Evolutionary conservation across 345 rosid genomes (phyloP).

Genomic region (Toxicodendron radicans): DNA sequence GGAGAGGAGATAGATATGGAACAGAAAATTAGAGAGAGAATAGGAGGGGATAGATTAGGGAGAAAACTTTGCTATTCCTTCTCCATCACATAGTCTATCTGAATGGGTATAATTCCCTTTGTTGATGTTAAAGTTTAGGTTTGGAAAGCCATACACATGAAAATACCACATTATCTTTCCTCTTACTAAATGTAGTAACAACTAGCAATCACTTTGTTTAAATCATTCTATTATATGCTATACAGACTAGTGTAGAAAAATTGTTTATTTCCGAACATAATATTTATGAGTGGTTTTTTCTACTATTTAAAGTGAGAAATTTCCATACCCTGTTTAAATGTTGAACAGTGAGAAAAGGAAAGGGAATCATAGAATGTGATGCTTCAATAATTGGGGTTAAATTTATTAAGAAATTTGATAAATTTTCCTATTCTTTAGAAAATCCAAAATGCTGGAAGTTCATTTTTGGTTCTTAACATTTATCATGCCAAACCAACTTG

Average conservation of each 20-base stretch:
- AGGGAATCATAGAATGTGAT: conserved; percentile 1
- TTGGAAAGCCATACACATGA: not conserved
- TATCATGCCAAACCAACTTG: not conserved
- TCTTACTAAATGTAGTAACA: not conserved
- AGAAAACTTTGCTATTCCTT: too few species aligned
- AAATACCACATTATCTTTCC: not conserved
- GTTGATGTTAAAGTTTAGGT: not conserved
- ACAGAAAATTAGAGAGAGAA: too few species aligned
- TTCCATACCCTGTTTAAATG: not conserved
- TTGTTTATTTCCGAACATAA: not conserved
- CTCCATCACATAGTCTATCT: not conserved
- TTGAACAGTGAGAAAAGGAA: not conserved
- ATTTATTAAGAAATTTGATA: not conserved
- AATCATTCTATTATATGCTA: not conserved
- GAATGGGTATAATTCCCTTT: not conserved
- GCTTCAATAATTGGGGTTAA: not conserved
- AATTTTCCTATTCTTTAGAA: not conserved
- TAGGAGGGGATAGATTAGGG: too few species aligned
- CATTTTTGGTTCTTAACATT: not conserved
- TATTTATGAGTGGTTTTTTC: not conserved
- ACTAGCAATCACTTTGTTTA: not conserved
- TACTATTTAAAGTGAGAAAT: not conserved
- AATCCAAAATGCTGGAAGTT: not conserved
- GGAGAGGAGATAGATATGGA: too few species aligned
- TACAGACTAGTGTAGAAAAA: not conserved